A percentile compares a stretch with the other conserved stretches of the same genome.
These are phyloP conservation scores for Aphanomyces euteiches DNA, from an alignment of 352 stramenopile genomes.

Conservation along the genomic window DNA sequence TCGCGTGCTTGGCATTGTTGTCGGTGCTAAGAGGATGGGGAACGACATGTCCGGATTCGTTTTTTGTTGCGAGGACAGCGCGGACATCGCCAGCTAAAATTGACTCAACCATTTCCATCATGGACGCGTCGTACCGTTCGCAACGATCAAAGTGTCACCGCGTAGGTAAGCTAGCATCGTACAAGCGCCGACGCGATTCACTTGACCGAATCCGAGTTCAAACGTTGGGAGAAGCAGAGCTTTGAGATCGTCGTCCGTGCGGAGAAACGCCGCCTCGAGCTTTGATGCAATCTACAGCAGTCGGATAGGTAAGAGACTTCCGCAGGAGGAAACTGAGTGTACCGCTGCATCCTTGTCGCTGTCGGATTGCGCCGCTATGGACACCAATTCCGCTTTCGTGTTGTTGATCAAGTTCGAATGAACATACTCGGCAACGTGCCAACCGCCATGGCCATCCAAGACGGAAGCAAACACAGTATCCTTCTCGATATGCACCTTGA, in stretches of 20 bases:
- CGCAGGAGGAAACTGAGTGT: not conserved
- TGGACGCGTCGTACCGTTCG: constrained; percentile 50
- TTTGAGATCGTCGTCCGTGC: constrained; percentile 84
- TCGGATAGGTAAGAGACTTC: no score
- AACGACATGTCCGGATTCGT: constrained; percentile 39
- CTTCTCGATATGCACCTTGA: constrained; percentile 61
- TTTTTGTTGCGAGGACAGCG: constrained; percentile 60
- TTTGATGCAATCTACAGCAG: constrained; percentile 25
- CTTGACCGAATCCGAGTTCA: constrained; percentile 86
- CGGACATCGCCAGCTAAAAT: constrained; percentile 67
- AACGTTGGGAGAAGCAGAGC: constrained; percentile 78
- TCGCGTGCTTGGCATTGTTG: constrained; percentile 88
- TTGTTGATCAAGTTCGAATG: constrained; percentile 73
- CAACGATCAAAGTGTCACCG: constrained; percentile 75
- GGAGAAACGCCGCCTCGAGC: constrained; percentile 67
- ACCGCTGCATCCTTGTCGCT: not conserved
- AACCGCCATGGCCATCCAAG: constrained; percentile 90
- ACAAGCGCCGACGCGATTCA: constrained; percentile 85
- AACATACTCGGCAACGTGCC: constrained; percentile 90
- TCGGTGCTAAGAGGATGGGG: constrained; percentile 83
- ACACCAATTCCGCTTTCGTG: constrained; percentile 49
- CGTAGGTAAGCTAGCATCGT: constrained; percentile 76
- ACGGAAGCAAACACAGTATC: constrained; percentile 85
- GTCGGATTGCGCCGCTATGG: not conserved
- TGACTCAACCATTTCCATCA: not conserved